Evolutionary conservation across 179 eudicot species (phyloP).

Genomic region (Silene noctiflora): DNA sequence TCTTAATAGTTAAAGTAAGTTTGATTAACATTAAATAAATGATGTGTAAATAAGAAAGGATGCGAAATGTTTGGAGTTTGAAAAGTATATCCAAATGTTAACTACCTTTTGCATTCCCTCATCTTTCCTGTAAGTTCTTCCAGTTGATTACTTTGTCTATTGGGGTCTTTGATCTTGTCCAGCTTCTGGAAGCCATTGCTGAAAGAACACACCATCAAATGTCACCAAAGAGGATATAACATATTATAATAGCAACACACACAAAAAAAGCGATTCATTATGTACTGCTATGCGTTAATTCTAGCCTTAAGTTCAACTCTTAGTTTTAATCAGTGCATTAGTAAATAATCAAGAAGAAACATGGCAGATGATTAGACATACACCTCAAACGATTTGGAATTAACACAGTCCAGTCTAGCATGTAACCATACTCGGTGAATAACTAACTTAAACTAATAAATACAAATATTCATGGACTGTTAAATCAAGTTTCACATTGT

Average conservation of each 20-base stretch:
- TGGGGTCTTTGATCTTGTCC: constrained; percentile 89
- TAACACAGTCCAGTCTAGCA: neutral
- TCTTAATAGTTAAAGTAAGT: no score
- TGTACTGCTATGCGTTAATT: neutral
- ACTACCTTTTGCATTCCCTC: constrained; percentile 95
- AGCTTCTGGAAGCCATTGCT: constrained; percentile 98
- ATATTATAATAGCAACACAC: neutral
- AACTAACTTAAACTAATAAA: neutral
- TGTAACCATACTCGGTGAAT: neutral
- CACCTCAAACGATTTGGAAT: neutral
- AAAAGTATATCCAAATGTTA: neutral
- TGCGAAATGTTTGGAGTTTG: neutral
- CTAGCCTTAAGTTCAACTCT: neutral
- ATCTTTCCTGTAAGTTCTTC: constrained; percentile 97
- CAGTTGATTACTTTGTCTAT: constrained; percentile 89
- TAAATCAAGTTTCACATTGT: neutral
- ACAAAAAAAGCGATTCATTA: neutral
- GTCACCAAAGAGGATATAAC: neutral
- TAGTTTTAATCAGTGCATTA: neutral
- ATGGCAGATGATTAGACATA: neutral
- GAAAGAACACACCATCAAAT: constrained; percentile 19
- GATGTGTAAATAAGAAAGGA: neutral
- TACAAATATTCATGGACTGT: neutral
- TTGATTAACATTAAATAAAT: neutral
- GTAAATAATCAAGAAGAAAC: neutral